Conservation (phyloP, 352 stramenopile species). For the Pilasporangium apinafurcum region DNA sequence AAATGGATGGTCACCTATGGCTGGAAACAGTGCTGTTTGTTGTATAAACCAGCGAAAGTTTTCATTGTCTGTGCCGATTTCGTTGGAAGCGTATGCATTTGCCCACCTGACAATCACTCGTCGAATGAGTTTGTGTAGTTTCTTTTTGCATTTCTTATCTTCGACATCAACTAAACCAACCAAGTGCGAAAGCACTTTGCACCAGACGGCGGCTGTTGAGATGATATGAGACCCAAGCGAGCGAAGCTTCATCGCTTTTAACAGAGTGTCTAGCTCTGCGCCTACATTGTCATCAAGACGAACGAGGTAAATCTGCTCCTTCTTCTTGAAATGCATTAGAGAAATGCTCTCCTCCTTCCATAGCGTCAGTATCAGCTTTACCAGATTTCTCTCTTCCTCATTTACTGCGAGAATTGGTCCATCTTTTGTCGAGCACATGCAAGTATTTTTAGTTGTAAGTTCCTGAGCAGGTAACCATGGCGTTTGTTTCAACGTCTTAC, state of each 20-base stretch:
- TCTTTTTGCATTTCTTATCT: conserved; percentile 5
- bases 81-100: conserved; percentile 5
- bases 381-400: conserved; percentile 26
- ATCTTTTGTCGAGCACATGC: conserved; percentile 22
- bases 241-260: conserved; percentile 25
- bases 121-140: conserved; percentile 8
- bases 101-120: conserved; percentile 6
- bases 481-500: conserved; percentile 30
- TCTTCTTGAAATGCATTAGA: not conserved
- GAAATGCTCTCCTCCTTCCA: conserved; percentile 7
- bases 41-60: conserved; percentile 18
- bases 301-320: conserved; percentile 16
- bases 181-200: conserved; percentile 2
- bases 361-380: conserved; percentile 28
- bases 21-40: conserved; percentile 21
- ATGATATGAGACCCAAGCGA: conserved; percentile 15
- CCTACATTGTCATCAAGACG: conserved; percentile 14
- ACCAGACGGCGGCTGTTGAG: not conserved
- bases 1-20: conserved; percentile 9
- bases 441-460: not conserved
- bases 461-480: conserved; percentile 24
- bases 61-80: conserved; percentile 3
- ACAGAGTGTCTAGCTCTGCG: conserved; percentile 19
- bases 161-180: not conserved
- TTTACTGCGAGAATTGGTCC: conserved; percentile 16